phyloP scores from a whole-genome alignment of 202 grass and related monocot genomes.

The Panicum hallii region DNA sequence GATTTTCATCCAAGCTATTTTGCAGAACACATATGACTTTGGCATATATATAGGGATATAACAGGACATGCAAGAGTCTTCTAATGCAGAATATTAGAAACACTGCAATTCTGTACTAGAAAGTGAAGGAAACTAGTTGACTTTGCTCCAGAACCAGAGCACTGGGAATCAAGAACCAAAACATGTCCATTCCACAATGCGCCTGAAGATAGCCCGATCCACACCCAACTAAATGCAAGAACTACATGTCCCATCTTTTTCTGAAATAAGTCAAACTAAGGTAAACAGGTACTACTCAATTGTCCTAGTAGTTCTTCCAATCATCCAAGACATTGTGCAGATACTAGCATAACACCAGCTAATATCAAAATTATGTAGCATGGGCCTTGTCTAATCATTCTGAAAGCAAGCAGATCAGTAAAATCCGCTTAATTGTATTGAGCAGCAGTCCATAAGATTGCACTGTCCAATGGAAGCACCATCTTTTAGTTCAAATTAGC shows the following conservation, averaged over 20 bases:
- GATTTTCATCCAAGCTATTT: background rate
- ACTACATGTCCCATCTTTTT: background rate
- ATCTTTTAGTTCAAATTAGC: background rate
- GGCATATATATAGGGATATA: background rate
- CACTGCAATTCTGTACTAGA: background rate
- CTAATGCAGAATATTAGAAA: background rate
- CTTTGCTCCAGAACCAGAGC: background rate
- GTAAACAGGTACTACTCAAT: background rate
- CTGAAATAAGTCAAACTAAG: background rate
- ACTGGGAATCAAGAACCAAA: background rate
- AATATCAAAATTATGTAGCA: background rate
- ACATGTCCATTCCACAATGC: background rate
- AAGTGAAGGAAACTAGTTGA: background rate
- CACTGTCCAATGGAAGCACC: background rate
- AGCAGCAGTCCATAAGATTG: background rate
- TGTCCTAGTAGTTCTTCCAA: background rate
- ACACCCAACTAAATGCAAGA: background rate
- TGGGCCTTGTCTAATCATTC: background rate
- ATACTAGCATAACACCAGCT: background rate
- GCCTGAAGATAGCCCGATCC: background rate
- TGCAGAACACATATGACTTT: background rate
- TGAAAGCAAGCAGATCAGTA: background rate
- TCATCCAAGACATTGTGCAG: background rate
- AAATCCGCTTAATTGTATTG: constrained; percentile 8
- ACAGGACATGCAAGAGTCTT: background rate